These are phyloP conservation scores for Gaeumannomyces sp. DNA, from an alignment of 2,329 filamentous ascomycete species.

Conservation along the genomic window DNA sequence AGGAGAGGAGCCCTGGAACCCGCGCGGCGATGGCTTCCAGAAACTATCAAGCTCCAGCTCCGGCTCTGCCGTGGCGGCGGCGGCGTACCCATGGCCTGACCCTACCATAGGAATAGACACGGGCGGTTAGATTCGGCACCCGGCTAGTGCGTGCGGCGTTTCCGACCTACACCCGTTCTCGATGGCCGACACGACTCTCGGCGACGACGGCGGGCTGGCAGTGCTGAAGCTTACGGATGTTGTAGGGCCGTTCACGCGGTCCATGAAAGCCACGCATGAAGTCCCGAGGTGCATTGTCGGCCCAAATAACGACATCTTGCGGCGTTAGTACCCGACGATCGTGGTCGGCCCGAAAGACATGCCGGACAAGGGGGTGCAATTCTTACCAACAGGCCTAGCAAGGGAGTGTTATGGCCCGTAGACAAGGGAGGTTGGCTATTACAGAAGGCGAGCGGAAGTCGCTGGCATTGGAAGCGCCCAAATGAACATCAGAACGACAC, in stretches of 20 bases:
- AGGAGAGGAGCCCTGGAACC: constrained; percentile 38
- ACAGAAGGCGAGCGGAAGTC: too few species aligned
- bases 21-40: constrained; percentile 41
- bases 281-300: neutral
- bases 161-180: constrained; percentile 27
- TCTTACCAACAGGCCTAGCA: neutral
- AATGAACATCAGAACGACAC: too few species aligned
- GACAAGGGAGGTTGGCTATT: too few species aligned
- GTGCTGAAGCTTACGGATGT: neutral
- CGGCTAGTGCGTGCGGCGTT: constrained; percentile 27
- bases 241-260: constrained; percentile 2
- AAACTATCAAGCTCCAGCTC: constrained; percentile 39
- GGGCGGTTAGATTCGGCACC: constrained; percentile 13
- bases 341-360: neutral
- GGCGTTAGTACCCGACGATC: neutral
- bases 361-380: neutral
- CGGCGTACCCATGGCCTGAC: constrained; percentile 39
- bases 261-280: neutral
- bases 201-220: neutral
- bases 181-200: neutral
- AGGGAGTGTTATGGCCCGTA: too few species aligned
- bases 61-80: constrained; percentile 31
- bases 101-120: constrained; percentile 36
- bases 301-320: neutral
- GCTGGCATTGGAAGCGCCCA: too few species aligned